Evolutionary conservation across 1,284 basidiomycete genomes (phyloP).

Genomic region (Malassezia sp.): DNA sequence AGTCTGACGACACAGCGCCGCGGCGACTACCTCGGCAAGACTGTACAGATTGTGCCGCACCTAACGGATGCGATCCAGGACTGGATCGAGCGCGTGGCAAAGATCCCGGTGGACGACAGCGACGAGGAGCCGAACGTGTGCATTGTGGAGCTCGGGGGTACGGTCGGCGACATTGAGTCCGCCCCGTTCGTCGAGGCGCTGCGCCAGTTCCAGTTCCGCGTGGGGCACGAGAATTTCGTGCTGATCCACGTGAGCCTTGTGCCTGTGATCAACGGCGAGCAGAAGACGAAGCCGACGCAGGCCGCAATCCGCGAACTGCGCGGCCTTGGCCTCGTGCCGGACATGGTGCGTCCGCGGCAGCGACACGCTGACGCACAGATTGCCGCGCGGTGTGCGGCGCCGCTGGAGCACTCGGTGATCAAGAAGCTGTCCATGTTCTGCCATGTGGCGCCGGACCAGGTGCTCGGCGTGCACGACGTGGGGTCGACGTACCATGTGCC

Average conservation of each 20-base stretch:
- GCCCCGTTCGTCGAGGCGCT: slow-evolving; percentile 97
- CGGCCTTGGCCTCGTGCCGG: slow-evolving; percentile 82
- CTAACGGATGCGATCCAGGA: slow-evolving; percentile 95
- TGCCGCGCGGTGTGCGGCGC: slow-evolving; percentile 64
- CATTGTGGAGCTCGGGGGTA: slow-evolving; percentile 91
- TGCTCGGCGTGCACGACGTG: slow-evolving; percentile 91
- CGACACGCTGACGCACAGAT: too few relatives aligned
- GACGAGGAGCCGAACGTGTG: slow-evolving; percentile 89
- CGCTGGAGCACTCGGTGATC: slow-evolving; percentile 72
- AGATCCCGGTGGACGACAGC: slow-evolving; percentile 86
- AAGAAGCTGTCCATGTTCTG: slow-evolving; percentile 99
- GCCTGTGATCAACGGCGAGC: slow-evolving; percentile 93
- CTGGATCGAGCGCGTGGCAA: slow-evolving; percentile 91
- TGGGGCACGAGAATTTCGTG: slow-evolving; percentile 92
- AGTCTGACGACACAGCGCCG: slow-evolving; percentile 56
- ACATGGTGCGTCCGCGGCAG: too few relatives aligned
- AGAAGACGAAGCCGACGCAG: slow-evolving; percentile 98
- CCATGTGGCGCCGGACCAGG: slow-evolving; percentile 84
- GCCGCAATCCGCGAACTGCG: slow-evolving; percentile 89
- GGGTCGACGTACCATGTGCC: slow-evolving; percentile 96
- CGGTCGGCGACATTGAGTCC: slow-evolving; percentile 89
- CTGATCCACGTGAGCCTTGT: slow-evolving; percentile 96
- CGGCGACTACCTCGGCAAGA: slow-evolving; percentile 95
- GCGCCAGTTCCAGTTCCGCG: slow-evolving; percentile 96
- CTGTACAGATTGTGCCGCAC: slow-evolving; percentile 94